Conservation (phyloP, 345 rosid genomes). For the Eucalyptus tenuipes region DNA sequence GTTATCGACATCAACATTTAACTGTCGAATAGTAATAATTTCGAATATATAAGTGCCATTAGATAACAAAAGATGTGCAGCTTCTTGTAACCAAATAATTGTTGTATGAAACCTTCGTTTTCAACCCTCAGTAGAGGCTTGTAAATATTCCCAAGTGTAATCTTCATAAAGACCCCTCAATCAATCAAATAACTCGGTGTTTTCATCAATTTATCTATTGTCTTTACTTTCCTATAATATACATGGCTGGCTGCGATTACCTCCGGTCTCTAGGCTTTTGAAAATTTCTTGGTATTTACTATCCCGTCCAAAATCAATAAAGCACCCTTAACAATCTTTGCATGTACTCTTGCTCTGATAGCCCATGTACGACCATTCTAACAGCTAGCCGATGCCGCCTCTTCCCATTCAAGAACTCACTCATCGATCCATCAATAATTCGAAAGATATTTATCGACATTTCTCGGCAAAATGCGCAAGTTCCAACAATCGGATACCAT, state of each 20-base stretch:
- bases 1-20: rapidly evolving
- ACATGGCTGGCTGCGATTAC: rapidly evolving
- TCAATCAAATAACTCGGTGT: neutral
- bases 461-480: rapidly evolving
- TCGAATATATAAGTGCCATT: neutral
- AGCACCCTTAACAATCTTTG: neutral
- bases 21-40: neutral
- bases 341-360: neutral
- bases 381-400: neutral
- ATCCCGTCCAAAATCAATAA: neutral
- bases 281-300: neutral
- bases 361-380: neutral
- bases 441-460: neutral
- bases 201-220: rapidly evolving
- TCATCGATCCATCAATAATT: rapidly evolving
- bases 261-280: rapidly evolving
- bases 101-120: rapidly evolving
- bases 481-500: rapidly evolving
- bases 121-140: rapidly evolving
- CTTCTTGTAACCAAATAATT: rapidly evolving
- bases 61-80: rapidly evolving
- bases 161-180: no score
- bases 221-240: rapidly evolving
- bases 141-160: rapidly evolving
- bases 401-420: neutral